Evolutionary conservation across 305 asterid genomes (phyloP).

Genomic region (Fraxinus greggii): DNA sequence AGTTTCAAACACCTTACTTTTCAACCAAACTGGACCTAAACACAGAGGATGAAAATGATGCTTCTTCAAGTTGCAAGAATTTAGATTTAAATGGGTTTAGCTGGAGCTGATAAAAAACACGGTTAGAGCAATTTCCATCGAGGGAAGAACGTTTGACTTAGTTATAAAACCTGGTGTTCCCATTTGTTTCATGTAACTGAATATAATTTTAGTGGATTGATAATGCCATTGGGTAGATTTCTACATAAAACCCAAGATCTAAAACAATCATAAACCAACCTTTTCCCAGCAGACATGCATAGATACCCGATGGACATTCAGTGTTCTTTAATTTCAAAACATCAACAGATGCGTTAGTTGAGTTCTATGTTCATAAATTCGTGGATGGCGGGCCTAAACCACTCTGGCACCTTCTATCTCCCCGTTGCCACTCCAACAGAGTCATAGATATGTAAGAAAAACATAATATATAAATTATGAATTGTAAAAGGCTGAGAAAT

Average conservation of each 20-base stretch:
- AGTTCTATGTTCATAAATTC: not conserved
- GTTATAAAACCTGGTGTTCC: constrained; percentile 14
- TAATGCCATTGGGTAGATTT: not conserved
- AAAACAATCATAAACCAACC: not conserved
- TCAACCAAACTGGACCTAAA: constrained; percentile 65
- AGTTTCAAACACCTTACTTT: constrained; percentile 42
- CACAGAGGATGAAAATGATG: constrained; percentile 48
- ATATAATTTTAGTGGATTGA: not conserved
- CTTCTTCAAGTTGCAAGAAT: constrained; percentile 62
- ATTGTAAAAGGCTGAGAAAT: too few relatives aligned
- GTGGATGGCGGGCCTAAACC: not conserved
- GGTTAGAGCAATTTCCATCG: constrained; percentile 4
- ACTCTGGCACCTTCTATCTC: too few relatives aligned
- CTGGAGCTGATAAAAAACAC: constrained; percentile 39
- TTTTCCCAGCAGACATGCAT: not conserved
- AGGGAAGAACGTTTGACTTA: not conserved
- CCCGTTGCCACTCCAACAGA: too few relatives aligned
- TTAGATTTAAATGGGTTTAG: constrained; percentile 70
- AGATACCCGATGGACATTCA: not conserved
- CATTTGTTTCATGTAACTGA: not conserved
- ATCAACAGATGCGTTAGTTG: not conserved
- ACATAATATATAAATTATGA: too few relatives aligned
- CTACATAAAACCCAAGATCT: not conserved
- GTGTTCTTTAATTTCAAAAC: not conserved
- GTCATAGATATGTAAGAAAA: too few relatives aligned